Evolutionary conservation across 352 stramenopile genomes (phyloP).

Genomic region (Phytophthora hibernalis): DNA sequence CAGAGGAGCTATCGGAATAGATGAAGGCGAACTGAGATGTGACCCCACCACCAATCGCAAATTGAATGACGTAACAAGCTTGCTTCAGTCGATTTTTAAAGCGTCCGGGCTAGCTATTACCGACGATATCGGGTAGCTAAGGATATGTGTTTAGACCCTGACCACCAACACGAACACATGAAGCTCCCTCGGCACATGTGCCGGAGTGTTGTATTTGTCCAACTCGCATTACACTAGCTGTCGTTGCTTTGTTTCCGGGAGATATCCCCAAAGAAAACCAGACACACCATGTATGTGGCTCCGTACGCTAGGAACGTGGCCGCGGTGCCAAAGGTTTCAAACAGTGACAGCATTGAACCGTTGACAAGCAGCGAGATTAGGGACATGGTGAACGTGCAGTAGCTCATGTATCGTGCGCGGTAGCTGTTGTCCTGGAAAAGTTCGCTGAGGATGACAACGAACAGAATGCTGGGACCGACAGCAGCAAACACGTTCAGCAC

Average conservation of each 20-base stretch:
- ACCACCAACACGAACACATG: too few species aligned
- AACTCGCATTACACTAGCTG: constrained; percentile 57
- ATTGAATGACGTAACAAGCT: too few species aligned
- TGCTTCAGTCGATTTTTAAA: too few species aligned
- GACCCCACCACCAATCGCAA: too few species aligned
- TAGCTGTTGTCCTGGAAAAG: constrained; percentile 86
- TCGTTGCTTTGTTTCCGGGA: constrained; percentile 83
- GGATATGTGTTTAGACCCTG: too few species aligned
- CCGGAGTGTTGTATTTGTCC: constrained; percentile 4
- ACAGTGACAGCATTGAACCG: constrained; percentile 80
- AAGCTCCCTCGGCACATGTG: constrained; percentile 1
- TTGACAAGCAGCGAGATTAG: constrained; percentile 87
- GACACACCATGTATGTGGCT: constrained; percentile 68
- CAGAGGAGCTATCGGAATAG: too few species aligned
- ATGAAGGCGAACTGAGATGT: too few species aligned
- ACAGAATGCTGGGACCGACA: constrained; percentile 80
- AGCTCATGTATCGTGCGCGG: constrained; percentile 87
- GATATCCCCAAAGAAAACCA: constrained; percentile 67
- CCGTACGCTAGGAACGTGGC: constrained; percentile 77
- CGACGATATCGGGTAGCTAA: too few species aligned
- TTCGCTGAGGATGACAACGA: constrained; percentile 87
- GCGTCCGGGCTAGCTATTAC: too few species aligned
- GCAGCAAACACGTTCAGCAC: constrained; percentile 81
- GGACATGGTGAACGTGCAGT: constrained; percentile 91
- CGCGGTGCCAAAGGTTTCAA: constrained; percentile 69